Percentiles rank a stretch among this genome's conserved stretches.
phyloP scores from a whole-genome alignment of 345 rosid genomes.

The Bruguiera gymnorhiza region DNA sequence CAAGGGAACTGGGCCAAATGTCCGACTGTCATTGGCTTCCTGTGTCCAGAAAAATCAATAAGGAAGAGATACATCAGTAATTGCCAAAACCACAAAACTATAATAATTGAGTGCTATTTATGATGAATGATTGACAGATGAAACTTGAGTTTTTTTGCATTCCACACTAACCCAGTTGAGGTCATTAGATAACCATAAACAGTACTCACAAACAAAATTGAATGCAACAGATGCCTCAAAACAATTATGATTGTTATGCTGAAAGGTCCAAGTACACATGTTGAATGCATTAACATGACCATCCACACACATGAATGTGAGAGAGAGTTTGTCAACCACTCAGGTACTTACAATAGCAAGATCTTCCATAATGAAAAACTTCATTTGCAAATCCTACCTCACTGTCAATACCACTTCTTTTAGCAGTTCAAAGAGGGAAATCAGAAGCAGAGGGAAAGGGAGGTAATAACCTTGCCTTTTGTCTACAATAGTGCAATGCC shows the following conservation, averaged over 20 bases:
- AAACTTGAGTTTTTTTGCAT: background rate
- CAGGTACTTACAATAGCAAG: too few relatives aligned
- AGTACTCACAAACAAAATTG: background rate
- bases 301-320: too few relatives aligned
- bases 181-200: background rate
- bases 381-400: too few relatives aligned
- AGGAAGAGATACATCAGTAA: constrained; percentile 8
- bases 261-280: too few relatives aligned
- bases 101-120: background rate
- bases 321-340: too few relatives aligned
- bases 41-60: constrained; percentile 25
- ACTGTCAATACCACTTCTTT: too few relatives aligned
- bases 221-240: background rate
- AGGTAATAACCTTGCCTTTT: too few relatives aligned
- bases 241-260: background rate
- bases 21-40: constrained; percentile 92
- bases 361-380: too few relatives aligned
- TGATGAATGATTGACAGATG: background rate
- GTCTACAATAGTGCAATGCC: background rate
- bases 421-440: too few relatives aligned
- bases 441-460: too few relatives aligned
- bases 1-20: constrained; percentile 80
- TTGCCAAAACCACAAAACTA: background rate
- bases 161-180: background rate
- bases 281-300: too few relatives aligned